Conservation (phyloP, 2,329 filamentous ascomycete species). For the Camillea tinctor region DNA sequence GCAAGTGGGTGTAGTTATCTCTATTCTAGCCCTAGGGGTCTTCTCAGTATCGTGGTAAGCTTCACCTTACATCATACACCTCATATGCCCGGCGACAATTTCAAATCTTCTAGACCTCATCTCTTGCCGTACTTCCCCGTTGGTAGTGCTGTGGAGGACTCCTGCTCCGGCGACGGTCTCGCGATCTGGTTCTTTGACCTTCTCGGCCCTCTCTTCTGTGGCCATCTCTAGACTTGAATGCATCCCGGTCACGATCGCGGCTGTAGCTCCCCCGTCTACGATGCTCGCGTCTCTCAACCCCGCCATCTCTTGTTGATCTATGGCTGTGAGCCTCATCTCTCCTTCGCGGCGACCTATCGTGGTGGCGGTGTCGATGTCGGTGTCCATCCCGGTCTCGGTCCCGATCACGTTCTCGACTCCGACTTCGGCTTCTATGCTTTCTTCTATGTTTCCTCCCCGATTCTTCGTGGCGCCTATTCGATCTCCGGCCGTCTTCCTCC, state of each 20-base stretch:
- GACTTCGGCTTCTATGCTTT: slow-evolving; percentile 34
- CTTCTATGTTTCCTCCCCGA: slow-evolving; percentile 34
- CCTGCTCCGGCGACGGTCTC: slow-evolving; percentile 24
- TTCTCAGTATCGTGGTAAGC: background rate
- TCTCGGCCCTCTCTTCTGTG: slow-evolving; percentile 19
- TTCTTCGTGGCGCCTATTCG: slow-evolving; percentile 29
- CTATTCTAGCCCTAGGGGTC: background rate
- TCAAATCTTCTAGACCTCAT: slow-evolving; percentile 4
- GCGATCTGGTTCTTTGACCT: slow-evolving; percentile 20
- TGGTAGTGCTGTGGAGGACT: slow-evolving; percentile 19
- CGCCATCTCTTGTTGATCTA: slow-evolving; percentile 42
- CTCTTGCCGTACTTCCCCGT: slow-evolving; percentile 14
- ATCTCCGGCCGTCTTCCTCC: slow-evolving; percentile 19
- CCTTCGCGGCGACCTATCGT: slow-evolving; percentile 28
- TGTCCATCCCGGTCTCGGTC: slow-evolving; percentile 13
- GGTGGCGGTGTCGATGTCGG: slow-evolving; percentile 17
- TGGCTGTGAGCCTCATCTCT: slow-evolving; percentile 21
- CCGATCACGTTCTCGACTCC: slow-evolving; percentile 24
- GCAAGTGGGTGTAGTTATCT: no score
- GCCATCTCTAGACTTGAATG: slow-evolving; percentile 12
- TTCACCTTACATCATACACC: no score
- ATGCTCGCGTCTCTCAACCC: slow-evolving; percentile 45
- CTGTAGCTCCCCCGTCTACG: slow-evolving; percentile 22
- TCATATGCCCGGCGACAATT: background rate
- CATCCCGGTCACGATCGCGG: slow-evolving; percentile 19